These are phyloP conservation scores for Calonectria pauciramosa DNA, from an alignment of 2,329 filamentous ascomycete species.

Conservation along the genomic window DNA sequence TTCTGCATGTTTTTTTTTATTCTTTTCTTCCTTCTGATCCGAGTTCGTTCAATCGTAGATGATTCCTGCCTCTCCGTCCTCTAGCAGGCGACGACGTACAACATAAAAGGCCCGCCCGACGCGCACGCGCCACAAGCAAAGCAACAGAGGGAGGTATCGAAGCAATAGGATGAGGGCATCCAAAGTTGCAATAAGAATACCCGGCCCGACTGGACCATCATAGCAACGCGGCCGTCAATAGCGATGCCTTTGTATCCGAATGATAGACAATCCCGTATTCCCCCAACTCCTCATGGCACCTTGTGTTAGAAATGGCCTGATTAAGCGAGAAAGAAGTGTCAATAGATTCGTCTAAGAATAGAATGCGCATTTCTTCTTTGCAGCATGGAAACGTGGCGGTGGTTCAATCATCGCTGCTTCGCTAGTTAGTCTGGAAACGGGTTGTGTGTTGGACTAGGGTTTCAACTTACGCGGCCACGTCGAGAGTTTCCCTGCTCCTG, in stretches of 20 bases:
- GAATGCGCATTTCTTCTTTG: slow-evolving; percentile 20
- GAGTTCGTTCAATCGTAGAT: slow-evolving; percentile 45
- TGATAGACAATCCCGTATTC: slow-evolving; percentile 30
- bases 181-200: slow-evolving; percentile 36
- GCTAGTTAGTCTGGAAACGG: slow-evolving; percentile 38
- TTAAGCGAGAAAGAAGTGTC: slow-evolving; percentile 36
- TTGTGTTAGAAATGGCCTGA: slow-evolving; percentile 36
- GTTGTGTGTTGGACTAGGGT: slow-evolving; percentile 19
- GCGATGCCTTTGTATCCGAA: slow-evolving; percentile 34
- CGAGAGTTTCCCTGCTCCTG: slow-evolving; percentile 69
- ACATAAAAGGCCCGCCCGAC: slow-evolving; percentile 46
- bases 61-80: slow-evolving; percentile 34
- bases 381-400: slow-evolving; percentile 22
- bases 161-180: slow-evolving; percentile 40
- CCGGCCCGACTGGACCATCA: slow-evolving; percentile 28
- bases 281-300: slow-evolving; percentile 43
- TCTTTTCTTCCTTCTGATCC: slow-evolving; percentile 37
- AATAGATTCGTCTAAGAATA: slow-evolving; percentile 37
- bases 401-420: slow-evolving; percentile 46
- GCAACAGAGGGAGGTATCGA: slow-evolving; percentile 37
- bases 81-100: slow-evolving; percentile 35
- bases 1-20: slow-evolving; percentile 22
- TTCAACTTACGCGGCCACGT: slow-evolving; percentile 69
- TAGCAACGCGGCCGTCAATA: slow-evolving; percentile 32
- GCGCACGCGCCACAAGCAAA: slow-evolving; percentile 33